Evolutionary conservation across 768 basidiomycete genomes (phyloP), one percentile per base, ranked within the genome.

Genomic region (Neoboletus magnificus): DNA sequence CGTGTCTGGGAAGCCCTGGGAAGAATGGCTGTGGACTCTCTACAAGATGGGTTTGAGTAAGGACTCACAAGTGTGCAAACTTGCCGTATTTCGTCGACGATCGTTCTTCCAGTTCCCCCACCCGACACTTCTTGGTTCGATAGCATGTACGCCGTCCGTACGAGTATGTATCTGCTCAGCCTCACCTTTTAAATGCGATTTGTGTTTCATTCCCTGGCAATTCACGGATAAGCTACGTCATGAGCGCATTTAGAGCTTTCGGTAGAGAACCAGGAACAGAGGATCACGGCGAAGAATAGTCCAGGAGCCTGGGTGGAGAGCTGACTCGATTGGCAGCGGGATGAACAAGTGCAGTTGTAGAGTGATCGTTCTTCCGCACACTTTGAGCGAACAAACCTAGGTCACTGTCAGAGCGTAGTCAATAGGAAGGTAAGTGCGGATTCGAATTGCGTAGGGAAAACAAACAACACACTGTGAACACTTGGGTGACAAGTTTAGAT

Each of bases 11-110:
- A 63, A 53, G 64, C 59, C 4, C 50, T 70, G 37, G 67, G 41
- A 29, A 67, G 62, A 48, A 69, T 69, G 66, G 66, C 32, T 10
- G 57, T 70, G 30, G 57, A 61, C 55, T 44, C 56, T n/a, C 8
- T 22, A n/a, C 53, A 43, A 59, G 44, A 29, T 30, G 10, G 22
- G 12, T 44, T 29, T 18, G 36, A 25, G 39, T 22, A 32, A 40
- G 18, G 42, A 36, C n/a, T 12, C 13, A 12, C 23, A 13, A 30
- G 39, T 30, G 7, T 25, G 23, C 22, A 36, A 35, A 42, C 16
- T 15, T 50, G 50, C 20, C 39, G n/a, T n/a, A 22, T 13, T 18
- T 43, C 36, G 33, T 36, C 37, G 54, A 54, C n/a, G 20, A 54
- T 27, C 18, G 11, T 16, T 29, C 36, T 37, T 50, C 22, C 15